Evolutionary conservation across 352 stramenopile species (phyloP).

Genomic region (Globisporangium paroecandrum): DNA sequence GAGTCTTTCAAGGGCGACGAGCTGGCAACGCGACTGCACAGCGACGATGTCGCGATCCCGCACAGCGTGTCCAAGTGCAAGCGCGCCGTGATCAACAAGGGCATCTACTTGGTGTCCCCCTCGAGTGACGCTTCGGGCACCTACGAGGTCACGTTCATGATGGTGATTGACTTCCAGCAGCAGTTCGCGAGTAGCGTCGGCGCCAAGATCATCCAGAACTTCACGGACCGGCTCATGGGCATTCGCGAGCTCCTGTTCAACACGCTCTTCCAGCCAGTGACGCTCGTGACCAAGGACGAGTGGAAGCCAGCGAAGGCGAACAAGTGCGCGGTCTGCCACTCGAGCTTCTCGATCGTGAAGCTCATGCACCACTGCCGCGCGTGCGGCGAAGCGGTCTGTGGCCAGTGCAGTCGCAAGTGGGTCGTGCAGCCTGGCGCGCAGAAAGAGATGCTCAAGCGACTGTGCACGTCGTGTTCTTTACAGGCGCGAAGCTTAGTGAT

Average conservation of each 20-base stretch:
- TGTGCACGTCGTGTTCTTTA: constrained; percentile 80
- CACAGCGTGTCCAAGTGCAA: constrained; percentile 85
- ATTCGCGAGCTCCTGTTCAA: constrained; percentile 84
- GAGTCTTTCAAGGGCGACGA: constrained; percentile 84
- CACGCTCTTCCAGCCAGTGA: constrained; percentile 75
- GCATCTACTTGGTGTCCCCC: constrained; percentile 64
- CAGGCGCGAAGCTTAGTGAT: constrained; percentile 61
- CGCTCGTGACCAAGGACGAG: constrained; percentile 45
- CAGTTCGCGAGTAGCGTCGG: constrained; percentile 60
- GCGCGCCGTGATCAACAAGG: constrained; percentile 79
- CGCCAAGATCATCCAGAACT: constrained; percentile 74
- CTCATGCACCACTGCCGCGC: constrained; percentile 75
- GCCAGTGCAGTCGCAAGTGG: constrained; percentile 82
- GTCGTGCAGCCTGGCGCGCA: constrained; percentile 58
- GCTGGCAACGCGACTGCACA: constrained; percentile 59
- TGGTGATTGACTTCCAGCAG: constrained; percentile 84
- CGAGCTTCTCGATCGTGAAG: constrained; percentile 71
- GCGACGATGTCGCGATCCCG: constrained; percentile 61
- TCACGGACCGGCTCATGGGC: constrained; percentile 70
- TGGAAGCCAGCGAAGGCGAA: constrained; percentile 62
- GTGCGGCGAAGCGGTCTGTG: constrained; percentile 79
- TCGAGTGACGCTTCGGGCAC: constrained; percentile 29
- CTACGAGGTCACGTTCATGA: constrained; percentile 83
- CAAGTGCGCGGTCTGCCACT: constrained; percentile 65
- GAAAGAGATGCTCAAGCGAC: constrained; percentile 60